phyloP scores from a whole-genome alignment of 2,329 filamentous ascomycete species.

The Ophiostoma triangulosporum region DNA sequence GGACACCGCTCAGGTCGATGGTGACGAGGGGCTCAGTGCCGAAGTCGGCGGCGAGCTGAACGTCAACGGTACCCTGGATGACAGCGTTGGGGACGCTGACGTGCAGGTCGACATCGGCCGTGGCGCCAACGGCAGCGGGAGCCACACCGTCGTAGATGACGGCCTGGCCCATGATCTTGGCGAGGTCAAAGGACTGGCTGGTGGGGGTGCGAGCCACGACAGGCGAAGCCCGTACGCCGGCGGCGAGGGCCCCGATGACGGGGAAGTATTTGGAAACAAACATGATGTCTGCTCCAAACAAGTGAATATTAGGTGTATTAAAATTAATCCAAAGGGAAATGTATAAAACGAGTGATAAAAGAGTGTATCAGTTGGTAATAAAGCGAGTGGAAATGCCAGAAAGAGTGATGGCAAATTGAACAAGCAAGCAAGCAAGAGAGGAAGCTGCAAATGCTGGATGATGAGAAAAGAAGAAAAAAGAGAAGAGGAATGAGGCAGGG shows the following conservation, averaged over 20 bases:
- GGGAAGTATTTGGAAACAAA: constrained; percentile 8
- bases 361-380: constrained; percentile 9
- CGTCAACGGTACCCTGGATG: constrained; percentile 12
- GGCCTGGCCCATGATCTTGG: constrained; percentile 13
- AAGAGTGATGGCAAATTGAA: constrained; percentile 5
- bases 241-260: constrained; percentile 10
- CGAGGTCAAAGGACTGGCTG: constrained; percentile 9
- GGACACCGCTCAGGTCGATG: constrained; percentile 17
- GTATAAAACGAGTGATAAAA: not conserved
- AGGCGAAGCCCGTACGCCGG: constrained; percentile 12
- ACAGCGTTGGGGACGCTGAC: constrained; percentile 14
- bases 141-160: constrained; percentile 13
- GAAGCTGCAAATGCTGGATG: constrained; percentile 6
- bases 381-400: constrained; percentile 1
- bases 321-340: not conserved
- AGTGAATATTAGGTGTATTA: not conserved
- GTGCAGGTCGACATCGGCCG: constrained; percentile 11
- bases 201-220: not conserved
- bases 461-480: constrained; percentile 3
- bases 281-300: constrained; percentile 7
- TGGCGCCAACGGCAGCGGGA: not conserved
- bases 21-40: constrained; percentile 11
- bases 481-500: constrained; percentile 1
- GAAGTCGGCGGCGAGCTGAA: constrained; percentile 13
- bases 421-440: not conserved